phyloP scores from a whole-genome alignment of 1,284 basidiomycete species.

The Cutaneotrichosporon arboriforme region DNA sequence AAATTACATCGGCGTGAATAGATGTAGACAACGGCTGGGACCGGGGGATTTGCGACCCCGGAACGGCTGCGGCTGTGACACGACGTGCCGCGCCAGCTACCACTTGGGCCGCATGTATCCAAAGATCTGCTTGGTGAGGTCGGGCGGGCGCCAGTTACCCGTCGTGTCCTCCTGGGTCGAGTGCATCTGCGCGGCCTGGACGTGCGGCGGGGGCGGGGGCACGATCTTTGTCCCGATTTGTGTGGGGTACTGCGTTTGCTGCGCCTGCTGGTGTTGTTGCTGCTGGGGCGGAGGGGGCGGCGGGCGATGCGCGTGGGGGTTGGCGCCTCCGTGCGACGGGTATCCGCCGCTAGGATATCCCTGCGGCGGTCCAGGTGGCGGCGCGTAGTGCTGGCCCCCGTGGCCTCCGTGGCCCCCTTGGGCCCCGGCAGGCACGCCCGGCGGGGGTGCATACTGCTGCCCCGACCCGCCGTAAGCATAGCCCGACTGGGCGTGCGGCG shows the following conservation, averaged over 20 bases:
- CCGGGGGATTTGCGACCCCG: not conserved
- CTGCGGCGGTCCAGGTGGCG: not conserved
- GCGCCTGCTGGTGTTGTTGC: not conserved
- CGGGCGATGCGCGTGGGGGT: no score
- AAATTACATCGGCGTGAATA: not conserved
- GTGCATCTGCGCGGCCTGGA: slow-evolving; percentile 1
- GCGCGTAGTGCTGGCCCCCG: not conserved
- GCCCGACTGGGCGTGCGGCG: not conserved
- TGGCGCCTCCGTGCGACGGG: no score
- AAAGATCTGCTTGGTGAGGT: slow-evolving; percentile 2
- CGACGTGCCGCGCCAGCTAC: not conserved
- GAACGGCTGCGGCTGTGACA: not conserved
- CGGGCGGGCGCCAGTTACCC: not conserved
- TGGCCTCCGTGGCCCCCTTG: not conserved
- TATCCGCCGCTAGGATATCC: no score
- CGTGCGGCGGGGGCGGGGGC: not conserved
- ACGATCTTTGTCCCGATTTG: not conserved
- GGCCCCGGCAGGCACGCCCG: no score
- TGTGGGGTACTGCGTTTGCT: not conserved
- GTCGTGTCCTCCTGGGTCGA: not conserved
- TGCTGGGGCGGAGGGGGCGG: not conserved
- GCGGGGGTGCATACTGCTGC: not conserved
- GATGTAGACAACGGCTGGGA: no score
- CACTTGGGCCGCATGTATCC: not conserved
- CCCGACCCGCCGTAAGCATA: not conserved